Conservation (phyloP, 768 basidiomycete species). For the Hericium coralloides region DNA sequence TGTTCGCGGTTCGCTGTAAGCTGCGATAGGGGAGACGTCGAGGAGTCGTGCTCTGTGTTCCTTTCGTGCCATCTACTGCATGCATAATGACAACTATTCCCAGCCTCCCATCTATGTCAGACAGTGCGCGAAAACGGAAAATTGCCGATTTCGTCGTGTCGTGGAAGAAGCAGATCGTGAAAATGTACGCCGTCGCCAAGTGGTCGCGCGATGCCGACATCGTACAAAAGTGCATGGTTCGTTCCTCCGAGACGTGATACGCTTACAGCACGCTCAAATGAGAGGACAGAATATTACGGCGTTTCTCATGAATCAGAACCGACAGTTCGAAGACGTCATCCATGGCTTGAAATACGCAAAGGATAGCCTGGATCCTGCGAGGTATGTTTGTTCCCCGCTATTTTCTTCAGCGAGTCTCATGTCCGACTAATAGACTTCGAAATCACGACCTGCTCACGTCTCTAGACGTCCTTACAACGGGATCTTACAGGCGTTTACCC, state of each 20-base stretch:
- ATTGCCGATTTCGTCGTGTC: slow-evolving; percentile 85
- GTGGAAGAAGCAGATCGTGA: slow-evolving; percentile 83
- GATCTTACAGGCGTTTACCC: slow-evolving; percentile 80
- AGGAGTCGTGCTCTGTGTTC: too few relatives aligned
- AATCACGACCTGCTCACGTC: slow-evolving; percentile 94
- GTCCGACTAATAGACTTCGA: slow-evolving; percentile 47
- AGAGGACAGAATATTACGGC: slow-evolving; percentile 67
- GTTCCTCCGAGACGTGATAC: neutral
- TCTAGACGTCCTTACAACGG: slow-evolving; percentile 79
- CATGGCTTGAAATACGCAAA: slow-evolving; percentile 53
- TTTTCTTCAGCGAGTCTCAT: neutral
- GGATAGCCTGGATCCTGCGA: slow-evolving; percentile 65
- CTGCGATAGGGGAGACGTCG: too few relatives aligned
- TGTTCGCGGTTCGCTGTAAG: neutral
- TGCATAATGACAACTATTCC: slow-evolving; percentile 15
- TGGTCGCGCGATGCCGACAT: slow-evolving; percentile 82
- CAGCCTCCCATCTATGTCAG: slow-evolving; percentile 53
- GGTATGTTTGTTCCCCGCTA: slow-evolving; percentile 35
- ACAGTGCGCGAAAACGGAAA: slow-evolving; percentile 67
- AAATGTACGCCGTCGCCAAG: slow-evolving; percentile 77
- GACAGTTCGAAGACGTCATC: slow-evolving; percentile 70
- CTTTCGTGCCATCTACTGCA: neutral
- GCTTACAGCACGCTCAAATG: neutral
- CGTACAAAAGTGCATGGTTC: slow-evolving; percentile 82
- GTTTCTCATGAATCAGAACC: slow-evolving; percentile 79